Evolutionary conservation across 2,329 filamentous ascomycete genomes (phyloP).

Genomic region (Fusarium nanum): DNA sequence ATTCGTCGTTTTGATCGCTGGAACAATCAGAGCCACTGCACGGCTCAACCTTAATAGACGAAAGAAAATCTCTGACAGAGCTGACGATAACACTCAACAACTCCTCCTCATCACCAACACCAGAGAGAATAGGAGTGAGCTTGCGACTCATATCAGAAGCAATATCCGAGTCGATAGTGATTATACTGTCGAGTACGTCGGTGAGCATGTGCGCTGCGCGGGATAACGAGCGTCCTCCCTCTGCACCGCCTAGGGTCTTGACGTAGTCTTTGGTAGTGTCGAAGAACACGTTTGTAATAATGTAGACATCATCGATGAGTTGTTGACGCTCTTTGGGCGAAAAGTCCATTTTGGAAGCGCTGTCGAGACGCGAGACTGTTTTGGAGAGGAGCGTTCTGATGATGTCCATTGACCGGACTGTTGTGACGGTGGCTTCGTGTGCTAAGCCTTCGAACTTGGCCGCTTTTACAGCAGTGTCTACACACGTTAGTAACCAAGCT

Average conservation of each 20-base stretch:
- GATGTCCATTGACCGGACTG: background rate
- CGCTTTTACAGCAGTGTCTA: background rate
- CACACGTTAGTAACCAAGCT: background rate
- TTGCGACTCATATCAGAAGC: background rate
- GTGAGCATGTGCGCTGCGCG: background rate
- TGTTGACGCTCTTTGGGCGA: background rate
- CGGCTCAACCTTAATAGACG: background rate
- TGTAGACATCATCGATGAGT: background rate
- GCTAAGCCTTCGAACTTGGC: background rate
- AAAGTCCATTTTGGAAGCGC: background rate
- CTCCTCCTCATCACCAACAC: background rate
- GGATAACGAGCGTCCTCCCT: constrained; percentile 13
- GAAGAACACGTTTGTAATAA: background rate
- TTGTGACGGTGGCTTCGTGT: background rate
- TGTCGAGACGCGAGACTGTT: background rate
- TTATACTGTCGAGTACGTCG: background rate
- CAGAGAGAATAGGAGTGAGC: constrained; percentile 1
- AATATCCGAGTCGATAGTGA: background rate
- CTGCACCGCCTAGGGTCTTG: background rate
- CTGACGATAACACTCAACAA: background rate
- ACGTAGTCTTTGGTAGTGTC: background rate
- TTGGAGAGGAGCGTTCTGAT: background rate
- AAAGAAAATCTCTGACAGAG: constrained; percentile 1
- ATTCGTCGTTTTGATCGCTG: background rate
- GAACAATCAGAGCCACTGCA: background rate